Base-by-base conservation (phyloP, 2,329 filamentous ascomycete species). In the Grosmannia huntii region DNA sequence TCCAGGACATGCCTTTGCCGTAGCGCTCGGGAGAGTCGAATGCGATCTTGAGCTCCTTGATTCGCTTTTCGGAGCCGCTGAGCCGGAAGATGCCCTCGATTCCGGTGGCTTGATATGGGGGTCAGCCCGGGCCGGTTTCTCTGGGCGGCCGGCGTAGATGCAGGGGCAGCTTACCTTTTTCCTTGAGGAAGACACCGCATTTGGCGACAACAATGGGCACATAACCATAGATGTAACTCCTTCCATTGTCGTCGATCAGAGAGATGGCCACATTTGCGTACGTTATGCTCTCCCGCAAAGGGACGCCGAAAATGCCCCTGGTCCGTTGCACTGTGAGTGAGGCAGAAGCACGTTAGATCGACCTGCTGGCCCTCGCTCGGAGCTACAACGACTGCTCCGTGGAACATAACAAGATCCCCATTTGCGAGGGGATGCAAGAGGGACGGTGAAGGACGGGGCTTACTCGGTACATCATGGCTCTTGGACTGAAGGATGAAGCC, bases 191-290 rank as follows among this genome's bases (percentile, higher is more conserved):
- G 4, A 99, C 91, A 62, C 94, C 94, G 70, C 94, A 97, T 72
- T 99, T 99, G 41, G 94, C 94, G 57, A 99, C 92, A 50, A 99
- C 92, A 63, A 99, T 97, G 21, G 94, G 94, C 9, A 99, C 92
- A 68, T 97, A 97, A 67, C 94, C 94, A 71, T 97, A 99, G 57
- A 97, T 96, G 71, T 96, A 97, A 73, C 90, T 96, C 71, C 94
- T 84, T 36, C 92, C 92, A 64, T 94, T 82, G 64, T 92, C 89
- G 69, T 97, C 91, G 64, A 94, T 88, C 31, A 99, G 81, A 25
- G 92, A 97, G 67, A 99, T 99, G 63, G 94, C 94, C 61, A 99
- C 94, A 68, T 97, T 99, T 60, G 94, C 94, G 71, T 99, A 97
- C 60, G 87, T 88, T 70, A 99, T 97, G 74, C 92, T 97, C 68